Base-by-base conservation (phyloP, 2,329 filamentous ascomycete genomes). In the Allantophomopsis cytisporea region DNA sequence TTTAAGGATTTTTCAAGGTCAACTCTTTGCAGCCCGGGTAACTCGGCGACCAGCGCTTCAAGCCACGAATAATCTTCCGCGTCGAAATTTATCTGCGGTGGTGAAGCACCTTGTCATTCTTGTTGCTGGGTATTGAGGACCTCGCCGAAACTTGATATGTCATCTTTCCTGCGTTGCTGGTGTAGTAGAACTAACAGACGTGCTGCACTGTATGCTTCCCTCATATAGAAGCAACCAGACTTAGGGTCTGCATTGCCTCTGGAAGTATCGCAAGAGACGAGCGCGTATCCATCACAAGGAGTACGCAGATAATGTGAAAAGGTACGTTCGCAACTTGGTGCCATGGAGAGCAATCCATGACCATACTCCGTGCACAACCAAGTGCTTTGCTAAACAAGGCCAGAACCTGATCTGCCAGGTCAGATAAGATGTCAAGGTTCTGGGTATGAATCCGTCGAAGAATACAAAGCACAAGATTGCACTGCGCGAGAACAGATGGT, bases 271-370 rank as follows among this genome's bases (percentile, higher is more conserved):
- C 56, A 0, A 73, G 54, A 0, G 67, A 67, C 1, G 68, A 58
- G 1, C 60, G 59, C 0, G 60, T 71, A 38, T 76, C 71, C 37
- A 76, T 69, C 0, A 68, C 68, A 2, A 76, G 56, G 5, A 75
- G 54, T 0, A 71, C 60, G 42, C 71, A 75, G 21, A 76, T 61
- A 0, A 71, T 63, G 39, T 76, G 72, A 43, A 76, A 76, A 0
- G 72, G 72, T 0, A 76, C 67, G 37, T 76, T 75, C 20, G 69
- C 69, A 35, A 71, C 64, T 41, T 76, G 71, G 46, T 76, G 73
- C 72, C 72, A 77, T 0, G 71, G 71, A 2, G 60, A 58, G 11
- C 59, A 57, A 8, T 55, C 52, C 2, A 60, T 56, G 1, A 68
- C 55, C 49, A 74, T 64, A 5, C 52, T 53, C 5, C 62, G 59